These are phyloP conservation scores for Antitrichia curtipendula DNA, from an alignment of 225 moss, liverwort and hornwort species.

Conservation along the genomic window DNA sequence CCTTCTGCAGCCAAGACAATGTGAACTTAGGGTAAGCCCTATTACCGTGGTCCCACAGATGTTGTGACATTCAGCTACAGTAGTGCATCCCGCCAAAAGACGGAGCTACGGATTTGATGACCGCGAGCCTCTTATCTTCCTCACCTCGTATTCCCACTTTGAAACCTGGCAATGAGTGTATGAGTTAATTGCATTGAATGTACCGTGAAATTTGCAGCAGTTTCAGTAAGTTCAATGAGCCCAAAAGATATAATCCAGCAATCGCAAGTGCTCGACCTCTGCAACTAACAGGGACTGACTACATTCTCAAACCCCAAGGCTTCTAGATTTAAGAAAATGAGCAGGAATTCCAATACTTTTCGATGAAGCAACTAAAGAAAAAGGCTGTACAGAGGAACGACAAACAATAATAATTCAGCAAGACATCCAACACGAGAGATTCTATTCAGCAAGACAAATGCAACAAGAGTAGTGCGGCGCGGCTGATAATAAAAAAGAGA, in stretches of 20 bases:
- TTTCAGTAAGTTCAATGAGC: background rate
- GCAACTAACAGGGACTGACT: too few relatives aligned
- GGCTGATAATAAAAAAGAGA: too few relatives aligned
- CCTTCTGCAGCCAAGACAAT: background rate
- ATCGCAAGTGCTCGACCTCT: too few relatives aligned
- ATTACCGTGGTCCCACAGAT: background rate
- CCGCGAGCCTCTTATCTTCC: conserved; percentile 3
- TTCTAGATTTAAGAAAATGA: too few relatives aligned
- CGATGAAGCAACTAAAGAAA: too few relatives aligned
- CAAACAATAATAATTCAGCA: background rate
- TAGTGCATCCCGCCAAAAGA: background rate
- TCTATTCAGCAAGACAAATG: background rate
- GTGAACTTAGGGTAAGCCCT: background rate
- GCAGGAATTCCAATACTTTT: too few relatives aligned
- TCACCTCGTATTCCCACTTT: background rate
- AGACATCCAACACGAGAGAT: background rate
- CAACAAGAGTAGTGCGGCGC: too few relatives aligned
- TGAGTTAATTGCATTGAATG: background rate
- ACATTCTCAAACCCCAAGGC: background rate
- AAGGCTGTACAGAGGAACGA: background rate
- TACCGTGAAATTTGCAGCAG: background rate
- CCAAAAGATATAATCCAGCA: background rate
- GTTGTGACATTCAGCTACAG: background rate
- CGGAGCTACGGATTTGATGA: background rate
- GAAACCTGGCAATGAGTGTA: background rate